phyloP scores from a whole-genome alignment of 306 rosid genomes.

The Rosa rugosa region DNA sequence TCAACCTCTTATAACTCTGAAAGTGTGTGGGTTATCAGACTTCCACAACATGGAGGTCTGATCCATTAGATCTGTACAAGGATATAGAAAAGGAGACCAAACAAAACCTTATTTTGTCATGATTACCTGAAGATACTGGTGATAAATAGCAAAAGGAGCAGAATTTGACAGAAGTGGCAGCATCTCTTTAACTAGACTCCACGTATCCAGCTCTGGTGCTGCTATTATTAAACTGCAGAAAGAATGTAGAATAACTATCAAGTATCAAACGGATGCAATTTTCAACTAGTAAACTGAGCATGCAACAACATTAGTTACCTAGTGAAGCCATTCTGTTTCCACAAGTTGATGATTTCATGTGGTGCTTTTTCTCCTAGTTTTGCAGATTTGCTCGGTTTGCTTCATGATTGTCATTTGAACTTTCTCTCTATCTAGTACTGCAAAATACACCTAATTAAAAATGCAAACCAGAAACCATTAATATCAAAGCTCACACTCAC shows the following conservation, averaged over 20 bases:
- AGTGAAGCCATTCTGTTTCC: slow-evolving; percentile 91
- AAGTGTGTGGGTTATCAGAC: no score
- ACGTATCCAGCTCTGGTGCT: slow-evolving; percentile 79
- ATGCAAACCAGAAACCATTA: no score
- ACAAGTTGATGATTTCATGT: slow-evolving; percentile 51
- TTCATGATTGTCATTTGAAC: no score
- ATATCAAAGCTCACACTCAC: no score
- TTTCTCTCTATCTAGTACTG: no score
- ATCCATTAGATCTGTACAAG: no score
- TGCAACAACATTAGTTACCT: slow-evolving; percentile 45
- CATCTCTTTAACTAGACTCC: slow-evolving; percentile 61
- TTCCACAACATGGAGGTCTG: background rate
- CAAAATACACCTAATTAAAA: no score
- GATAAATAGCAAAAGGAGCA: slow-evolving; percentile 94
- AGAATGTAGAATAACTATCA: background rate
- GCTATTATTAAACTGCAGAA: slow-evolving; percentile 74
- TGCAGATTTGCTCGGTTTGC: slow-evolving; percentile 34
- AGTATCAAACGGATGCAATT: background rate
- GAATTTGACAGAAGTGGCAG: slow-evolving; percentile 80
- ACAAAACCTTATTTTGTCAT: no score
- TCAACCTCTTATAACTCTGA: background rate
- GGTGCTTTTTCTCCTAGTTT: slow-evolving; percentile 83
- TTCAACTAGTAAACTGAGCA: background rate
- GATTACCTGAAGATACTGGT: slow-evolving; percentile 94
- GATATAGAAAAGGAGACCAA: slow-evolving; percentile 4